A percentile compares a stretch with the other conserved stretches of the same genome.
These are phyloP conservation scores for Verticillium nubilum DNA, from an alignment of 2,329 filamentous ascomycete species.

Conservation along the genomic window DNA sequence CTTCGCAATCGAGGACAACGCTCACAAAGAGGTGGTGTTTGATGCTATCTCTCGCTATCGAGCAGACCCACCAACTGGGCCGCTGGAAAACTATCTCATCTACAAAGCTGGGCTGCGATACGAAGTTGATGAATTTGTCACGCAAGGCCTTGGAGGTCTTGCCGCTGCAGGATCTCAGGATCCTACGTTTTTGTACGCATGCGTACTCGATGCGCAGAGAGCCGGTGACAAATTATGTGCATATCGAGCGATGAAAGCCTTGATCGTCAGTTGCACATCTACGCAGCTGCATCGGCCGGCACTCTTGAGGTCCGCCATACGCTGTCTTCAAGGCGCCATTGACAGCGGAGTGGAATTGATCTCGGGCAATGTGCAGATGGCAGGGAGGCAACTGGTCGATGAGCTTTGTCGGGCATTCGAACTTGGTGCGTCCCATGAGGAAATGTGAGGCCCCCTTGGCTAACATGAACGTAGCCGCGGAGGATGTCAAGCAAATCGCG, in stretches of 20 bases:
- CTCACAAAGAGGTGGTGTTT: slow-evolving; percentile 45
- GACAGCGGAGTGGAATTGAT: neutral
- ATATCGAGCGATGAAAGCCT: slow-evolving; percentile 24
- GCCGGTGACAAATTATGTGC: slow-evolving; percentile 56
- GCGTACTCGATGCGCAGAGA: slow-evolving; percentile 69
- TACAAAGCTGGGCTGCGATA: slow-evolving; percentile 65
- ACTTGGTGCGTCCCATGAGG: slow-evolving; percentile 26
- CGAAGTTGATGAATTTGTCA: slow-evolving; percentile 52
- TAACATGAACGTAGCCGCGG: slow-evolving; percentile 27
- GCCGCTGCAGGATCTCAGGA: slow-evolving; percentile 46
- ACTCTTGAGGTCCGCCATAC: slow-evolving; percentile 45
- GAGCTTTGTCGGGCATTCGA: slow-evolving; percentile 51
- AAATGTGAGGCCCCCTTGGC: neutral
- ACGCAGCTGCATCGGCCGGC: slow-evolving; percentile 25
- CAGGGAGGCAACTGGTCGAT: slow-evolving; percentile 19
- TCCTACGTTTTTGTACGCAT: slow-evolving; percentile 68
- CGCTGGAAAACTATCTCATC: slow-evolving; percentile 66
- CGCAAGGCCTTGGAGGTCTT: slow-evolving; percentile 58
- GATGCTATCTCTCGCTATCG: slow-evolving; percentile 56
- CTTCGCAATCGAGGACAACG: slow-evolving; percentile 56
- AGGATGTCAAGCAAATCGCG: slow-evolving; percentile 31
- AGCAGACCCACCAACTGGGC: slow-evolving; percentile 49
- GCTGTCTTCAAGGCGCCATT: slow-evolving; percentile 28
- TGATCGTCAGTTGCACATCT: slow-evolving; percentile 19
- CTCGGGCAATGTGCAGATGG: slow-evolving; percentile 5